These are phyloP conservation scores for Dimargaris cristalligena DNA, from an alignment of 192 early-diverging fungal genomes.

Conservation along the genomic window DNA sequence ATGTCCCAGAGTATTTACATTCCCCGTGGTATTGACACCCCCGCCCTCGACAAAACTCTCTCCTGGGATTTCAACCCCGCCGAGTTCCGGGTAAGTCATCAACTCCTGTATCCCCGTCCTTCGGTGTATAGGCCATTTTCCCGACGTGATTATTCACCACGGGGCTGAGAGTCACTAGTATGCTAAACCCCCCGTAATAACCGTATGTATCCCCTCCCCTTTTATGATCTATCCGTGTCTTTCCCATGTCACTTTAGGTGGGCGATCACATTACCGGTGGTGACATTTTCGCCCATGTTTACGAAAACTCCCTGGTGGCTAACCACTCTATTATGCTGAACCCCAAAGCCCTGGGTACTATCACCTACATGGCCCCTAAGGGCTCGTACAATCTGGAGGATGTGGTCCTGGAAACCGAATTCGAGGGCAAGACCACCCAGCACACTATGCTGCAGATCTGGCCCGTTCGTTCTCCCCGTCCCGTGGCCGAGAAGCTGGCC, in stretches of 20 bases:
- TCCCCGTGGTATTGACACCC: conserved; percentile 96
- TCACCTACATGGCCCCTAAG: conserved; percentile 88
- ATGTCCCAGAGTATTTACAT: conserved; percentile 93
- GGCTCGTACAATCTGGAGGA: conserved; percentile 87
- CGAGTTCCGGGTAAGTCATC: conserved; percentile 41
- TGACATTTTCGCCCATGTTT: conserved; percentile 87
- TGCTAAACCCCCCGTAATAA: too few species aligned
- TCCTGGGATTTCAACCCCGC: conserved; percentile 91
- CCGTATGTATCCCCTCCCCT: too few species aligned
- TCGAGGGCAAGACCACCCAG: conserved; percentile 80
- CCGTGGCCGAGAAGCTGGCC: conserved; percentile 82
- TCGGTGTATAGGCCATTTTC: too few species aligned
- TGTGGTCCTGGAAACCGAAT: conserved; percentile 87
- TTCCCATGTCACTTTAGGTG: too few species aligned
- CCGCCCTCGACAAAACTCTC: conserved; percentile 78
- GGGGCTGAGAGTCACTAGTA: too few species aligned
- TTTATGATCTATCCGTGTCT: too few species aligned
- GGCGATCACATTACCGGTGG: conserved; percentile 96
- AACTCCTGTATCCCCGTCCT: too few species aligned
- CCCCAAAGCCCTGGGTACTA: conserved; percentile 82
- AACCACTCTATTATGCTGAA: conserved; percentile 88
- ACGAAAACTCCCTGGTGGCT: conserved; percentile 86
- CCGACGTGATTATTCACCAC: too few species aligned
- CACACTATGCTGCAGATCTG: conserved; percentile 96
- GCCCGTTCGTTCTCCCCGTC: conserved; percentile 94